Base-by-base conservation (phyloP, 2,329 filamentous ascomycete genomes). In the Sclerotinia minor region DNA sequence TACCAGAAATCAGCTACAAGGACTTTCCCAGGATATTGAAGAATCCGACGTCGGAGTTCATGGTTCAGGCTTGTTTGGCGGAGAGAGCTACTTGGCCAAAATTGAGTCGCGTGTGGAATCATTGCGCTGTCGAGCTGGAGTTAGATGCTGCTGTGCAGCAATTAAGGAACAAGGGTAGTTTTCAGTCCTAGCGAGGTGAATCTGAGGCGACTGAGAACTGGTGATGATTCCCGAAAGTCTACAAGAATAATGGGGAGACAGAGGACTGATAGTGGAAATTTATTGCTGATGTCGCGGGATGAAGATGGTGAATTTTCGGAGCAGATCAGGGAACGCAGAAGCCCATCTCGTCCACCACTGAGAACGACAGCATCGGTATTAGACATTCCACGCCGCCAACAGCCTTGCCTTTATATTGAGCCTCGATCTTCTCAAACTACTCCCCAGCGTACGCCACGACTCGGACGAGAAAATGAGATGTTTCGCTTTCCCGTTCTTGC, bases 21-120 rank as follows among this genome's bases (percentile, higher is more conserved):
- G 89, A 96, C 70, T 85, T 96, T 29, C 89, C 91, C 0, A 85
- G 86, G 11, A 88, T 97, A 35, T 82, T 98, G 55, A 89, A 85
- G 71, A 98, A 98, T 68, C 94, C 94, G 1, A 93, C 90, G 0
- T 81, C 87, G 0, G 91, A 94, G 5, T 98, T 96, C 77, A 96
- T 98, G 92, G 78, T 89, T 6, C 85, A 90, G 58, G 89, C 91
- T 11, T 91, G 91, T 74, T 80, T 92, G 8, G 84, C 87, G 35
- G 94, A 97, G 78, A 85, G 89, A 68, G 94, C 94, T 3, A 96
- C 94, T 0, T 98, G 94, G 94, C 93, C 94, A 0, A 94, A 94
- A 76, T 81, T 98, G 13, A 90, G 90, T 71, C 87, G 92, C 17
- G 91, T 98, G 73, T 85, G 91, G 50, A 95, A 97, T 75, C 90